A percentile compares a stretch with the other conserved stretches of the same genome.
phyloP scores from a whole-genome alignment of 2,329 filamentous ascomycete genomes.

The Mariannaea elegans region DNA sequence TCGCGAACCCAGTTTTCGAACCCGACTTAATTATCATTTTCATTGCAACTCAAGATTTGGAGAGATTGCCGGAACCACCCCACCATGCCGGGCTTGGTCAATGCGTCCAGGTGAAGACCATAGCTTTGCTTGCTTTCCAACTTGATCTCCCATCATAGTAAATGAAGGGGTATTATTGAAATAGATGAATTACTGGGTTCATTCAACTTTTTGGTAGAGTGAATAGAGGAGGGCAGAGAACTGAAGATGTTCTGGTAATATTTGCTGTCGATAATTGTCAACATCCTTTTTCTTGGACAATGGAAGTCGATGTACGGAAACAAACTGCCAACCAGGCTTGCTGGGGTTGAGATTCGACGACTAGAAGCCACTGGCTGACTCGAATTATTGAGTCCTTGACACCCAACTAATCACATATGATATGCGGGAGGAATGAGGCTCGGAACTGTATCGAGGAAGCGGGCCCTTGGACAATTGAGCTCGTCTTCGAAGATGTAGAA shows the following conservation, averaged over 20 bases:
- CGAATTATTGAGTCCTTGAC: constrained; percentile 12
- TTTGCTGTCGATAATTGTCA: constrained; percentile 23
- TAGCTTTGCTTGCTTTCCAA: not conserved
- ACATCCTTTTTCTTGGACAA: constrained; percentile 13
- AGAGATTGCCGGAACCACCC: not conserved
- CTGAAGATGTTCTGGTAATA: constrained; percentile 16
- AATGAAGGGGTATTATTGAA: constrained; percentile 22
- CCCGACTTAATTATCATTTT: not conserved
- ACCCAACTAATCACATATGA: constrained; percentile 10
- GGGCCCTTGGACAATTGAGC: not conserved
- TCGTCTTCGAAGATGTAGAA: constrained; percentile 13
- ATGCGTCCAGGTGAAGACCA: not conserved
- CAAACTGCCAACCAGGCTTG: constrained; percentile 12
- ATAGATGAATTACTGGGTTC: constrained; percentile 18
- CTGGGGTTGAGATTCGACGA: constrained; percentile 19
- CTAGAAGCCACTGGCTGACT: constrained; percentile 21
- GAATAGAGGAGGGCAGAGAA: constrained; percentile 9
- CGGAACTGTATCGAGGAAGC: constrained; percentile 1
- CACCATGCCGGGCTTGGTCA: not conserved
- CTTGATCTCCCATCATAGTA: not conserved
- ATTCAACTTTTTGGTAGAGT: constrained; percentile 14
- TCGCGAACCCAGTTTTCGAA: not conserved
- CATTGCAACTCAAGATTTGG: not conserved
- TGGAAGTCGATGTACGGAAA: constrained; percentile 7
- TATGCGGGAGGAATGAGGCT: constrained; percentile 23